Evolutionary conservation across 1,284 basidiomycete genomes (phyloP).

Genomic region (Coniferiporia weirii): DNA sequence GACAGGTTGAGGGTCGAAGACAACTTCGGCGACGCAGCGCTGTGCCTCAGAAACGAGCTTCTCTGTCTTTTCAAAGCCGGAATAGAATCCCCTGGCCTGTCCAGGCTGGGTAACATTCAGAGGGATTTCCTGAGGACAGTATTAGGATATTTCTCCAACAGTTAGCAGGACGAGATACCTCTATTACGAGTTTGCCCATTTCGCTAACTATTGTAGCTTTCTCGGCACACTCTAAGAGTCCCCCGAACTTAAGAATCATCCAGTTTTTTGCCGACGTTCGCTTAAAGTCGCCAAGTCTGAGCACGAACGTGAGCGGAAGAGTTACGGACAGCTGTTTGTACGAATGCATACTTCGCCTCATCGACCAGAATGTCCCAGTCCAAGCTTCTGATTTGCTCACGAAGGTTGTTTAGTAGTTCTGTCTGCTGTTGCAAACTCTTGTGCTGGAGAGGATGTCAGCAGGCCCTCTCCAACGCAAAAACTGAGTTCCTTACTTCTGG

Average conservation of each 20-base stretch:
- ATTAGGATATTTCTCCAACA: not conserved
- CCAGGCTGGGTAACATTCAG: slow-evolving; percentile 80
- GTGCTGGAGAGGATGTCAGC: slow-evolving; percentile 39
- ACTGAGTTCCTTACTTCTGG: slow-evolving; percentile 43
- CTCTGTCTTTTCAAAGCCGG: slow-evolving; percentile 55
- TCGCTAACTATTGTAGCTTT: slow-evolving; percentile 81
- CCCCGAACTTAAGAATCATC: slow-evolving; percentile 86
- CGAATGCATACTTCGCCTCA: slow-evolving; percentile 46
- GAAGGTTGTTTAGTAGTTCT: slow-evolving; percentile 66
- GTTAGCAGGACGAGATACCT: slow-evolving; percentile 38
- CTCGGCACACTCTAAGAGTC: slow-evolving; percentile 80
- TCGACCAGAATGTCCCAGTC: slow-evolving; percentile 83
- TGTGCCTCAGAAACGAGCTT: slow-evolving; percentile 60
- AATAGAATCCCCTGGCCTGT: slow-evolving; percentile 69
- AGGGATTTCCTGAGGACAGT: slow-evolving; percentile 62
- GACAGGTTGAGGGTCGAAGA: slow-evolving; percentile 30
- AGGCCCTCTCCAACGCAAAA: not conserved
- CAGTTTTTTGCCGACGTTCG: slow-evolving; percentile 63
- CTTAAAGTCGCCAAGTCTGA: slow-evolving; percentile 79
- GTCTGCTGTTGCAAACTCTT: slow-evolving; percentile 80
- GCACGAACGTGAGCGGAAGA: not conserved
- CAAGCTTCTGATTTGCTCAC: slow-evolving; percentile 74
- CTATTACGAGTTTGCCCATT: slow-evolving; percentile 72
- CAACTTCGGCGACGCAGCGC: slow-evolving; percentile 51
- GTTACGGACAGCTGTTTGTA: not conserved